Evolutionary conservation across 352 stramenopile genomes (phyloP), one percentile per base, ranked within the genome.

Genomic region (Aphanomyces invadans): DNA sequence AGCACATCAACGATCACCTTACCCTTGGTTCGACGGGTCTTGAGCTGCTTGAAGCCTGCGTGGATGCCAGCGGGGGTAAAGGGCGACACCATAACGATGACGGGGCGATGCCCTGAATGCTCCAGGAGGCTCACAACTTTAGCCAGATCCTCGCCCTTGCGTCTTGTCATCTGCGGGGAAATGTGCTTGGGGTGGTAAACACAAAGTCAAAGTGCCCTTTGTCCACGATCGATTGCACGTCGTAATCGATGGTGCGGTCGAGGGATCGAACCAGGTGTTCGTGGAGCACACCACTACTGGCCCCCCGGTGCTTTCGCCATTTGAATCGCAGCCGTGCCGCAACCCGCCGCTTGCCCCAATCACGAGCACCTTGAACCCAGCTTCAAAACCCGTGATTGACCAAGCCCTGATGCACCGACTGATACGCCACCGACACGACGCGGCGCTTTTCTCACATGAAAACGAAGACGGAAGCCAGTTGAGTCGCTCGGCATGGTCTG

Each of bases 301-400:
- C 74, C 54, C 70, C 70, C 45, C 80, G 49, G 21, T 11, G 3
- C 59, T 74, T 70, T 74, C 23, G 72, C 74, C 48, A 83, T 39
- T 28, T 81, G 76, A 23, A 79, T 29, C 12, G 61, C 76, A 21
- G 76, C 74, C 4, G 79, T 21, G 33, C 76, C 76, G 51, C 74
- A 81, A n/a, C 17, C 76, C 76, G 21, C 76, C 76, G 62, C 73
- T 80, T 3, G 76, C 76, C 19, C 76, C 76, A 52, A 80, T 79
- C 0, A 82, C 32, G 0, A 82, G 61, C 31, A 82, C 69, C 5
- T 45, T 31, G 19, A 55, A 36, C 11, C 69, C 69, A n/a, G 51
- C 63, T 19, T 62, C 36, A 33, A 65, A n/a, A 65, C 17, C 59
- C 59, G 57, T 65, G 33, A 10, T 65, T 65, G 17, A 59, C 21